Percentiles rank a stretch among this genome's conserved stretches.
These are phyloP conservation scores for Turritis glabra DNA, from an alignment of 345 rosid genomes.

Conservation along the genomic window DNA sequence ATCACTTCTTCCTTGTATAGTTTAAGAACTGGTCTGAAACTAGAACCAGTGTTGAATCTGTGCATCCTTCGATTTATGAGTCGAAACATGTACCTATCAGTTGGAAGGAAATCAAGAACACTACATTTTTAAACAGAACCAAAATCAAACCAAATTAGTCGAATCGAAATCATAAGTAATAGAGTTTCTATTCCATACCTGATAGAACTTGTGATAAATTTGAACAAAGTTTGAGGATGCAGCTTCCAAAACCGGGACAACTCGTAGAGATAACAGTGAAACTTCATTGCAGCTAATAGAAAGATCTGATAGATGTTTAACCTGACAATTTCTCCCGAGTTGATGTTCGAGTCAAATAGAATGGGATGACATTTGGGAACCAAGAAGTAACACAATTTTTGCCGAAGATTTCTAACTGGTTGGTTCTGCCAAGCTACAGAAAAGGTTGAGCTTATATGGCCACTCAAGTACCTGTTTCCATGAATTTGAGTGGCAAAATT, in stretches of 20 bases:
- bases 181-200: constrained; percentile 44
- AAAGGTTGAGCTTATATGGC: constrained; percentile 63
- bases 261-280: constrained; percentile 62
- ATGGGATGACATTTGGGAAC: constrained; percentile 80
- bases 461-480: constrained; percentile 64
- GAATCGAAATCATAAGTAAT: background rate
- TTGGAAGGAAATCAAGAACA: constrained; percentile 2
- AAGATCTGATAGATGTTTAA: constrained; percentile 82
- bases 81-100: constrained; percentile 53
- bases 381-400: constrained; percentile 54
- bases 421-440: constrained; percentile 60
- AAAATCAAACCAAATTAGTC: background rate
- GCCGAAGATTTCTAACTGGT: constrained; percentile 48
- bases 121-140: background rate
- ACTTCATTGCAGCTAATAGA: constrained; percentile 81
- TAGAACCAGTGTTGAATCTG: constrained; percentile 30
- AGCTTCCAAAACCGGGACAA: constrained; percentile 57
- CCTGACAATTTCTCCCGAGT: constrained; percentile 63
- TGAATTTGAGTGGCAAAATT: constrained; percentile 4
- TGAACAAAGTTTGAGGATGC: constrained; percentile 35
- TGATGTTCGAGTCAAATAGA: constrained; percentile 77
- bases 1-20: constrained; percentile 56
- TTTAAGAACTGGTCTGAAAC: constrained; percentile 43
- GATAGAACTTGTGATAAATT: constrained; percentile 51
- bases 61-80: constrained; percentile 59